These are phyloP conservation scores for Phaeosphaeriaceae sp. DNA, from an alignment of 2,329 filamentous ascomycete species.

Conservation along the genomic window DNA sequence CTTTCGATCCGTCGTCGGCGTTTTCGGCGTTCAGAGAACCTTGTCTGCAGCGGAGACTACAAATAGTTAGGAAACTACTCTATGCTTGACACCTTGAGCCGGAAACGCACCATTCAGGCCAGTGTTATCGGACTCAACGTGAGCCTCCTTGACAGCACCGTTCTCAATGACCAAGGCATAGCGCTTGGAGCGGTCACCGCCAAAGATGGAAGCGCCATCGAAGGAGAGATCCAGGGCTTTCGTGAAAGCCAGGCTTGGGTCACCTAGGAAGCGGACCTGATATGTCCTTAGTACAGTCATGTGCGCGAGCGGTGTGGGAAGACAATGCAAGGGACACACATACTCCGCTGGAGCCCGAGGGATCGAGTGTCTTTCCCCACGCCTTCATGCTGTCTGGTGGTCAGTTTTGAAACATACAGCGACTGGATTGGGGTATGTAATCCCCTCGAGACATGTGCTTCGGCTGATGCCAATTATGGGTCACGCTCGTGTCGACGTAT, in stretches of 20 bases:
- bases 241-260: slow-evolving; percentile 80
- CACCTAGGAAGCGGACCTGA: slow-evolving; percentile 87
- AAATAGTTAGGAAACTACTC: slow-evolving; percentile 1
- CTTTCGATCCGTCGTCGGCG: neutral
- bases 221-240: slow-evolving; percentile 84
- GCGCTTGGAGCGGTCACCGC: slow-evolving; percentile 81
- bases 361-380: slow-evolving; percentile 81
- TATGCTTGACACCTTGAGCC: neutral
- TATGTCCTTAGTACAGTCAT: slow-evolving; percentile 13
- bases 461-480: neutral
- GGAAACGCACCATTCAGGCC: slow-evolving; percentile 71
- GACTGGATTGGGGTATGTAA: slow-evolving; percentile 1
- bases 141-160: slow-evolving; percentile 80
- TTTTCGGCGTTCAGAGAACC: slow-evolving; percentile 24
- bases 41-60: slow-evolving; percentile 44
- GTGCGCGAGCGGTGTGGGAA: neutral
- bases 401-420: slow-evolving; percentile 17
- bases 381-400: slow-evolving; percentile 76
- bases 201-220: slow-evolving; percentile 80
- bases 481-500: slow-evolving; percentile 19
- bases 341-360: slow-evolving; percentile 76
- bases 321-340: slow-evolving; percentile 46
- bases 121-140: slow-evolving; percentile 89
- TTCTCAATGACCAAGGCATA: slow-evolving; percentile 85
- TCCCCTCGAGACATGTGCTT: slow-evolving; percentile 12